Conservation (phyloP, 306 rosid species). For the Rosa lucieae region DNA sequence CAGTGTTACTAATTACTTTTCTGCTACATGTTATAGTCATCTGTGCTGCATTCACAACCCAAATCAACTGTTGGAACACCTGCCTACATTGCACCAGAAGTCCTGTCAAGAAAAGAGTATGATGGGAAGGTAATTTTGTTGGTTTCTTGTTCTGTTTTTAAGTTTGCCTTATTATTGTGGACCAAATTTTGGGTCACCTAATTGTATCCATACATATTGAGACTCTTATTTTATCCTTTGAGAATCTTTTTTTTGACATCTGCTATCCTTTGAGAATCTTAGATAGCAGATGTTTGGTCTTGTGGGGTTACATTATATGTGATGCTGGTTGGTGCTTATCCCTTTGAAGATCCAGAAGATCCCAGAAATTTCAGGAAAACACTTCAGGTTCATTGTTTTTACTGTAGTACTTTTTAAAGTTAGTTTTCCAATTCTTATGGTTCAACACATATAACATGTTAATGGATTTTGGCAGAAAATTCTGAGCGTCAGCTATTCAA, state of each 20-base stretch:
- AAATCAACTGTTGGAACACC: conserved; percentile 99
- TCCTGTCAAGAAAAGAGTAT: conserved; percentile 75
- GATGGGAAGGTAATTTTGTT: conserved; percentile 75
- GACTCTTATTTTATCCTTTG: conserved; percentile 10
- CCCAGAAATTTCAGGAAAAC: conserved; percentile 94
- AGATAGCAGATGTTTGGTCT: conserved; percentile 99
- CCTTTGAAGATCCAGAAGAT: conserved; percentile 97
- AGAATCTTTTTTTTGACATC: conserved; percentile 18
- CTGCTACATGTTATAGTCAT: conserved; percentile 56
- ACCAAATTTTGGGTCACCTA: conserved; percentile 25
- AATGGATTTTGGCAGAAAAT: conserved; percentile 64
- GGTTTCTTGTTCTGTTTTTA: conserved; percentile 13
- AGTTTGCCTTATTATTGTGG: conserved; percentile 13
- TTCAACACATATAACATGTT: conserved; percentile 12
- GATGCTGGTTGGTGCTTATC: conserved; percentile 99
- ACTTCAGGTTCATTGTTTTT: conserved; percentile 55
- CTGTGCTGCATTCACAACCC: conserved; percentile 95
- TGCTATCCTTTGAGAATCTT: conserved; percentile 30
- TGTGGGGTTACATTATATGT: conserved; percentile 99
- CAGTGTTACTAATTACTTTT: conserved; percentile 6
- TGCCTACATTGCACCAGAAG: conserved; percentile 97
- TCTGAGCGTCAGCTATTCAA: conserved; percentile 81
- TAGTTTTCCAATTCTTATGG: not conserved
- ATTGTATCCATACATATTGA: conserved; percentile 10
- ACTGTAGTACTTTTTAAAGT: not conserved